Evolutionary conservation across 192 early-diverging fungal species (phyloP).

Genomic region (Oehlia diaphana): DNA sequence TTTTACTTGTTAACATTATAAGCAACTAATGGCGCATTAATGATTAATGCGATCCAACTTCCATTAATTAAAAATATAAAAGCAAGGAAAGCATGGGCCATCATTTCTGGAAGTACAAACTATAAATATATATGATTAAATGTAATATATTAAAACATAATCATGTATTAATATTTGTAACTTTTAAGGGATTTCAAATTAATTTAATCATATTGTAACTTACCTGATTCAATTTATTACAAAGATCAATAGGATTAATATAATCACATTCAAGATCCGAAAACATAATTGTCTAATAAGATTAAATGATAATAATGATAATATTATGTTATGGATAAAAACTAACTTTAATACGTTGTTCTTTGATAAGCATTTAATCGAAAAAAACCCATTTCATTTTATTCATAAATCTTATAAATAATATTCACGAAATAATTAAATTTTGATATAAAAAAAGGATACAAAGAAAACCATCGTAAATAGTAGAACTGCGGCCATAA

Average conservation of each 20-base stretch:
- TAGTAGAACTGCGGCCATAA: slow-evolving; percentile 88
- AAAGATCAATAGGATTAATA: slow-evolving; percentile 99
- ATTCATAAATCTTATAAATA: background rate
- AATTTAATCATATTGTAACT: background rate
- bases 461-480: slow-evolving; percentile 97
- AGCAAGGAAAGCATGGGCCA: slow-evolving; percentile 79
- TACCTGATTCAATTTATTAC: slow-evolving; percentile 93
- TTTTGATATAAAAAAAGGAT: slow-evolving; percentile 36
- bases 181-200: background rate
- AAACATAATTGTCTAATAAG: slow-evolving; percentile 52
- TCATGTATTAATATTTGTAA: no score
- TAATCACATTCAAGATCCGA: slow-evolving; percentile 90
- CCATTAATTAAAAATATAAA: slow-evolving; percentile 84
- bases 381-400: background rate
- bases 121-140: slow-evolving; percentile 42
- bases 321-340: background rate
- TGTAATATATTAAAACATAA: background rate
- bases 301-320: background rate
- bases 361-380: no score
- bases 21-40: slow-evolving; percentile 85
- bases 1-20: slow-evolving; percentile 88
- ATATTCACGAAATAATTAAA: background rate
- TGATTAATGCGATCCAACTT: slow-evolving; percentile 80
- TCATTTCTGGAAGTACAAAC: slow-evolving; percentile 95
- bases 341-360: no score